Base-by-base conservation (phyloP, 495 filamentous ascomycete species). In the Tuber aestivum region DNA sequence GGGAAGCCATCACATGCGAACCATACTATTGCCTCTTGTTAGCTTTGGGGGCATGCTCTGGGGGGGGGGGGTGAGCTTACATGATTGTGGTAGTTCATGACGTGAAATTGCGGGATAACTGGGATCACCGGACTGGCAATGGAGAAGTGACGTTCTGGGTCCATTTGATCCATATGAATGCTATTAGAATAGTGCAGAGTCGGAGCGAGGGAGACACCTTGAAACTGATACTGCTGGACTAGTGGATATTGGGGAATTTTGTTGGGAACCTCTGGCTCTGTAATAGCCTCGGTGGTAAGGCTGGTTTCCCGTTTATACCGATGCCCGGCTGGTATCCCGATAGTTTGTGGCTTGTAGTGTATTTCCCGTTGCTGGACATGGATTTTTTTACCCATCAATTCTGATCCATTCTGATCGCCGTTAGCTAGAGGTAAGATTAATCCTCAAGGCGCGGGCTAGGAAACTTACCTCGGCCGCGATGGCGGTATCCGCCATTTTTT, bases 321-420 rank as follows among this genome's bases (percentile, higher is more conserved):
- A 65, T 35, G 16, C 27, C 56, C 56, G 20, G 27, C 56, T 20
- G 56, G 56, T 2, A 65, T 14, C 27, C 56, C 56, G 6, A 65
- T 35, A 18, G 16, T 1, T 35, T 35, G 27, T 40, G 73, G 74
- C 27, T 79, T 82, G 50, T 74, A 79, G 41, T 82, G 80, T 35
- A 82, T 77, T 69, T 82, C 80, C 41, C 80, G 77, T 40, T 75
- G 77, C 50, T 82, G 80, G 70, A 82, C 80, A 38, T 82, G 77
- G 38, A 82, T 77, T 35, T 75, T 73, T 70, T 78, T 82, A 72
- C 80, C 80, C 27, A 82, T 72, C 70, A 82, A 82, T 68, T 77
- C 72, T 35, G 80, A 75, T 65, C 76, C 77, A 42, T 74, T 77
- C 80, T 82, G 37, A 37, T 14, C 41, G 45, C 48, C 20, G 38